A percentile compares a stretch with the other conserved stretches of the same genome.
These are phyloP conservation scores for Ogataea parapolymorpha DNA, from an alignment of 805 yeast genomes.

Conservation along the genomic window DNA sequence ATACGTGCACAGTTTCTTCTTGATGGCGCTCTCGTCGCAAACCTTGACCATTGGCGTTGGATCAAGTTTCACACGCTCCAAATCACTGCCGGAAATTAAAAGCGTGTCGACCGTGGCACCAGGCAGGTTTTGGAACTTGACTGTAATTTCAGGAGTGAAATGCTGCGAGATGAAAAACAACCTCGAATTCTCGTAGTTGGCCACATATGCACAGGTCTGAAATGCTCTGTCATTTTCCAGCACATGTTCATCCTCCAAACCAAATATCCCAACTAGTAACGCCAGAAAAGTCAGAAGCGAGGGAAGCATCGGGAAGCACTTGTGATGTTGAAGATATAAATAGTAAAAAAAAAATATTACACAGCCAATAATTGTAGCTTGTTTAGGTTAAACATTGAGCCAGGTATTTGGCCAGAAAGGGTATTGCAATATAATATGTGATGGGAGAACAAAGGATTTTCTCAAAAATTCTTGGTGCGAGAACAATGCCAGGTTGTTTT, in stretches of 20 bases:
- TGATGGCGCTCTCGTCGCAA: conserved; percentile 31
- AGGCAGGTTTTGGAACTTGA: conserved; percentile 14
- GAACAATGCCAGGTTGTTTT: no score
- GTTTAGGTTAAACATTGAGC: neutral
- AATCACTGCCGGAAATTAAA: conserved; percentile 25
- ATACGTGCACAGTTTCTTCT: conserved; percentile 22
- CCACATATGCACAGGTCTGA: conserved; percentile 33
- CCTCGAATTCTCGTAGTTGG: conserved; percentile 22
- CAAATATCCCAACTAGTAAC: conserved; percentile 3
- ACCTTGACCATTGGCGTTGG: conserved; percentile 25
- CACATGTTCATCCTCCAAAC: conserved; percentile 24
- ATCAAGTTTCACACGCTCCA: conserved; percentile 24
- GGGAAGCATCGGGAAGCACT: neutral
- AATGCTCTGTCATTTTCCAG: conserved; percentile 21
- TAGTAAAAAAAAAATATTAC: conserved; percentile 1
- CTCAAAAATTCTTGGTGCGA: no score
- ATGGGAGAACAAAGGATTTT: no score
- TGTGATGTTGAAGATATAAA: neutral
- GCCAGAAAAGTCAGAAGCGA: neutral
- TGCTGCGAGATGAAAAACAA: conserved; percentile 18
- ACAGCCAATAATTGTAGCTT: neutral
- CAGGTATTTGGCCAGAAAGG: no score
- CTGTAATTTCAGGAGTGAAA: conserved; percentile 18
- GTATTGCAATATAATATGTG: no score
- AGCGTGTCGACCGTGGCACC: conserved; percentile 19